These are phyloP conservation scores for Nepenthes mirabilis DNA, from an alignment of 148 eudicot genomes.

Conservation along the genomic window DNA sequence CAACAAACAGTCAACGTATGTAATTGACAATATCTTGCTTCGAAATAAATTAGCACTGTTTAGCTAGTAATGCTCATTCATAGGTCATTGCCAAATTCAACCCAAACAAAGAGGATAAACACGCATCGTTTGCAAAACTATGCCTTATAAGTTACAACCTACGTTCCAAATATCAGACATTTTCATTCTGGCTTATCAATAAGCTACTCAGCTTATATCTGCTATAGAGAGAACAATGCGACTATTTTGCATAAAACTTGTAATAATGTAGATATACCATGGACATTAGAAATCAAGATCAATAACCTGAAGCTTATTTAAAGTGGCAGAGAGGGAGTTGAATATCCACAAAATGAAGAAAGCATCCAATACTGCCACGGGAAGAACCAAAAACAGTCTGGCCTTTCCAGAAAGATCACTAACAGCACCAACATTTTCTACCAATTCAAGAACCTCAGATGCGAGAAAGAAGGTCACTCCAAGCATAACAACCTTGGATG, in stretches of 20 bases:
- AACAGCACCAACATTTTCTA: slow-evolving; percentile 87
- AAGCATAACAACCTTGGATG: slow-evolving; percentile 74
- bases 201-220: no score
- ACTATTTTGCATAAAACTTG: no score
- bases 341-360: slow-evolving; percentile 93
- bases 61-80: no score
- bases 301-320: slow-evolving; percentile 70
- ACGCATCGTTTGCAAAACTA: no score
- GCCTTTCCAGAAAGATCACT: slow-evolving; percentile 95
- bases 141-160: no score
- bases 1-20: slow-evolving; percentile 7
- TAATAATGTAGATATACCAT: neutral
- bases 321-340: slow-evolving; percentile 78
- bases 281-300: neutral
- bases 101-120: no score
- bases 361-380: slow-evolving; percentile 93
- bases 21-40: neutral
- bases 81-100: no score
- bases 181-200: no score
- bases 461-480: slow-evolving; percentile 91
- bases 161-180: no score
- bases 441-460: slow-evolving; percentile 88
- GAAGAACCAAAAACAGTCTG: slow-evolving; percentile 74
- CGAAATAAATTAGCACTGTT: neutral
- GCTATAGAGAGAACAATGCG: neutral